Evolutionary conservation across 768 basidiomycete genomes (phyloP).

Genomic region (Mycena maculata): DNA sequence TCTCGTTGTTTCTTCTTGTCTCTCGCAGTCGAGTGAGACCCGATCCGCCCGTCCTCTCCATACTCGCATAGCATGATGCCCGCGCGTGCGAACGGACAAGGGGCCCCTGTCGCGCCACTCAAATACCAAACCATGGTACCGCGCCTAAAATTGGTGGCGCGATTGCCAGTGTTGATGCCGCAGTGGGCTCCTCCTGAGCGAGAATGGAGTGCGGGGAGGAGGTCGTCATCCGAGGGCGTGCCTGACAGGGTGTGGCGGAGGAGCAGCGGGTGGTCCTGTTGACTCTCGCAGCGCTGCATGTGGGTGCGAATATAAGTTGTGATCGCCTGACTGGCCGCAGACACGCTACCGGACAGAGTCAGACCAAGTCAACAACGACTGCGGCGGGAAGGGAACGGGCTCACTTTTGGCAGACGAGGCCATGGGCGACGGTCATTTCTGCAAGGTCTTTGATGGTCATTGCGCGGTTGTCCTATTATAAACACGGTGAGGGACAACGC

Average conservation of each 20-base stretch:
- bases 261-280: slow-evolving; percentile 80
- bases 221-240: slow-evolving; percentile 77
- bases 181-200: slow-evolving; percentile 74
- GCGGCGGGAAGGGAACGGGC: slow-evolving; percentile 42
- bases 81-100: slow-evolving; percentile 79
- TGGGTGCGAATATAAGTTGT: slow-evolving; percentile 86
- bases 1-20: slow-evolving; percentile 45
- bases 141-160: slow-evolving; percentile 78
- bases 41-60: slow-evolving; percentile 60
- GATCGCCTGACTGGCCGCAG: slow-evolving; percentile 84
- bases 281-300: slow-evolving; percentile 73
- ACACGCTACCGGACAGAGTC: slow-evolving; percentile 58
- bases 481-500: slow-evolving; percentile 28
- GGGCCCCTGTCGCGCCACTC: slow-evolving; percentile 76
- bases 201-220: slow-evolving; percentile 77
- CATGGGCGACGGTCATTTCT: slow-evolving; percentile 72
- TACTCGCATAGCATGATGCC: slow-evolving; percentile 82
- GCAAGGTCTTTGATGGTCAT: slow-evolving; percentile 91
- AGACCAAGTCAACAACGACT: slow-evolving; percentile 32
- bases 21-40: slow-evolving; percentile 28
- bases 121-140: slow-evolving; percentile 89
- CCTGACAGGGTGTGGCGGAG: slow-evolving; percentile 80
- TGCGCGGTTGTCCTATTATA: slow-evolving; percentile 75
- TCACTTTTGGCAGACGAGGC: slow-evolving; percentile 82
- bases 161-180: slow-evolving; percentile 51